Percentiles rank a stretch among this genome's conserved stretches.
These are phyloP conservation scores for Pseudoneurospora amorphoporcata DNA, from an alignment of 495 filamentous ascomycete species.

Conservation along the genomic window DNA sequence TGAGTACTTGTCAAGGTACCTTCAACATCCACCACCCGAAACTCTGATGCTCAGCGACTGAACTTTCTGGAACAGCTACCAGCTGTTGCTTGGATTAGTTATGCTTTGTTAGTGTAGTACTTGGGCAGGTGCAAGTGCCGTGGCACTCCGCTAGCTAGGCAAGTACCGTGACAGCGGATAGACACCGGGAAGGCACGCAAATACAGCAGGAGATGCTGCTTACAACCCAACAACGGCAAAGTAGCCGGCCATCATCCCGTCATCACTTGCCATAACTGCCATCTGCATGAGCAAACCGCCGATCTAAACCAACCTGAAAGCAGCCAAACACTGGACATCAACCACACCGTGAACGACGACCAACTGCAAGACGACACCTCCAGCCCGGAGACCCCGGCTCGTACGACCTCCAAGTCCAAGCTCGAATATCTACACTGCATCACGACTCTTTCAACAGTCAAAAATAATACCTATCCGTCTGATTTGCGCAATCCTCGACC, in stretches of 20 bases:
- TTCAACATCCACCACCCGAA: not conserved
- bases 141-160: not conserved
- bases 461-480: not conserved
- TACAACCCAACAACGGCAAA: not conserved
- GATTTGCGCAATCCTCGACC: not conserved
- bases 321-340: not conserved
- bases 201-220: not conserved
- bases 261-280: not conserved
- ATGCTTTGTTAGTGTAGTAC: not conserved
- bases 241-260: not conserved
- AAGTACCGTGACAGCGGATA: not conserved
- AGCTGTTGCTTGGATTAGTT: not conserved
- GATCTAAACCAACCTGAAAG: not conserved
- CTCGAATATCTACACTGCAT: not conserved
- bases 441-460: not conserved
- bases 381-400: not conserved
- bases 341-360: not conserved
- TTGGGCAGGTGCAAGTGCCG: not conserved
- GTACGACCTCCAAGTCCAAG: not conserved
- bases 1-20: not conserved
- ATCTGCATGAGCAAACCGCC: not conserved
- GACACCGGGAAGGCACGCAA: not conserved
- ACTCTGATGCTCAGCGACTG: not conserved
- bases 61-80: not conserved
- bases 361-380: not conserved